phyloP scores from a whole-genome alignment of 495 filamentous ascomycete species.

The Penicillium odoratum region DNA sequence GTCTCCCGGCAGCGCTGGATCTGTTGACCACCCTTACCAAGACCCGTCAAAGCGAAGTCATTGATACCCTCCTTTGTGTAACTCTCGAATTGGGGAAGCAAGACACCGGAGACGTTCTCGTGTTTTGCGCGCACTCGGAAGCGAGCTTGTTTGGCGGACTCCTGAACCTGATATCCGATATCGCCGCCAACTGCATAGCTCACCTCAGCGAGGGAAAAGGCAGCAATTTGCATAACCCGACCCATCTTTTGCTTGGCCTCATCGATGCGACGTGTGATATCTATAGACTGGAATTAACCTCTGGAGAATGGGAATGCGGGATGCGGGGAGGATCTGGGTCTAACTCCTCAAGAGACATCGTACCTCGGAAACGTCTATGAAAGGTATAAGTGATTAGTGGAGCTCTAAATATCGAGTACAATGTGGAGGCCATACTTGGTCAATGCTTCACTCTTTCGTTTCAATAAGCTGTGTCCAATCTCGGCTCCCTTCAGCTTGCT shows the following conservation, averaged over 20 bases:
- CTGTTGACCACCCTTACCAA: slow-evolving; percentile 97
- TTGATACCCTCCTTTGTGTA: slow-evolving; percentile 79
- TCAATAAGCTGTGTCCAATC: slow-evolving; percentile 81
- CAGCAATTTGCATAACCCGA: slow-evolving; percentile 97
- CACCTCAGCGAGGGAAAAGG: slow-evolving; percentile 96
- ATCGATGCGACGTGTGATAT: slow-evolving; percentile 96
- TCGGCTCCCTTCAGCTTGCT: slow-evolving; percentile 97
- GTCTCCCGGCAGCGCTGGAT: slow-evolving; percentile 94
- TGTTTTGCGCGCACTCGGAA: slow-evolving; percentile 93
- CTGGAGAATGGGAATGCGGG: slow-evolving; percentile 17
- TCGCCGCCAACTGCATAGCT: slow-evolving; percentile 96
- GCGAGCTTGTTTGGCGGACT: slow-evolving; percentile 87
- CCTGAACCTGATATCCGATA: slow-evolving; percentile 95
- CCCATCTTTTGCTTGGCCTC: slow-evolving; percentile 99
- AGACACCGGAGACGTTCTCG: slow-evolving; percentile 96
- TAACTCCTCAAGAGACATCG: slow-evolving; percentile 14
- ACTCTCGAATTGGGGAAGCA: slow-evolving; percentile 91
- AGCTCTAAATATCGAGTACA: neutral
- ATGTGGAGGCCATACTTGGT: slow-evolving; percentile 64
- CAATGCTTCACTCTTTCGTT: slow-evolving; percentile 91
- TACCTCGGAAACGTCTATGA: slow-evolving; percentile 82
- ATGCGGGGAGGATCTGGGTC: slow-evolving; percentile 16
- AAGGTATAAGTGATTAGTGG: slow-evolving; percentile 12
- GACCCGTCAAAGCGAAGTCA: slow-evolving; percentile 92
- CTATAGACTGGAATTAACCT: slow-evolving; percentile 46